Evolutionary conservation across 805 yeast species (phyloP).

Genomic region (Kuraishia hungarica): DNA sequence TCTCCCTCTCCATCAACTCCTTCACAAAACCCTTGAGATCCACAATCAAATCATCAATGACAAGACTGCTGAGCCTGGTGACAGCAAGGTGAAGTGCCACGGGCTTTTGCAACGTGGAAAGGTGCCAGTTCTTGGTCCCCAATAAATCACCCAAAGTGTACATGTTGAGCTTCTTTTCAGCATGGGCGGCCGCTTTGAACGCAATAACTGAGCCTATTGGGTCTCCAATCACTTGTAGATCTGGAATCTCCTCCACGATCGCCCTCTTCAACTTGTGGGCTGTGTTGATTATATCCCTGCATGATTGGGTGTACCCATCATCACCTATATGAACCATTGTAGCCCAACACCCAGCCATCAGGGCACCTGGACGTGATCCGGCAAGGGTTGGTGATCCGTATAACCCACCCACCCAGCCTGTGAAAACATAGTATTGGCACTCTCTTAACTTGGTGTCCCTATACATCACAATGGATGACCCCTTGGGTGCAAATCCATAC

Average conservation of each 20-base stretch:
- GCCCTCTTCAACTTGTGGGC: conserved; percentile 47
- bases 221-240: conserved; percentile 70
- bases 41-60: conserved; percentile 48
- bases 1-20: conserved; percentile 26
- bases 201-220: conserved; percentile 80
- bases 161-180: conserved; percentile 41
- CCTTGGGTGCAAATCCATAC: conserved; percentile 98
- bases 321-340: conserved; percentile 77
- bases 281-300: conserved; percentile 58
- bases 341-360: conserved; percentile 98
- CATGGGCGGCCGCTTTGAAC: conserved; percentile 40
- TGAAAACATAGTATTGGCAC: conserved; percentile 74
- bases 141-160: conserved; percentile 74
- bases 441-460: conserved; percentile 57
- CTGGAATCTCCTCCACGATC: conserved; percentile 39
- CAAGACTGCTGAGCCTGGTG: conserved; percentile 59
- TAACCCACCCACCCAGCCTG: conserved; percentile 91
- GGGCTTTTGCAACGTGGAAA: conserved; percentile 80
- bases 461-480: conserved; percentile 89
- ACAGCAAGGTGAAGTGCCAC: conserved; percentile 88
- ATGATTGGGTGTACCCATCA: conserved; percentile 66
- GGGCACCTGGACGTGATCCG: conserved; percentile 95
- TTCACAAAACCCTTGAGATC: conserved; percentile 40
- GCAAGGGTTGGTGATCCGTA: conserved; percentile 96
- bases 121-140: conserved; percentile 75